Evolutionary conservation across 108 stramenopile genomes (phyloP).

Genomic region (Skeletonema costatum): DNA sequence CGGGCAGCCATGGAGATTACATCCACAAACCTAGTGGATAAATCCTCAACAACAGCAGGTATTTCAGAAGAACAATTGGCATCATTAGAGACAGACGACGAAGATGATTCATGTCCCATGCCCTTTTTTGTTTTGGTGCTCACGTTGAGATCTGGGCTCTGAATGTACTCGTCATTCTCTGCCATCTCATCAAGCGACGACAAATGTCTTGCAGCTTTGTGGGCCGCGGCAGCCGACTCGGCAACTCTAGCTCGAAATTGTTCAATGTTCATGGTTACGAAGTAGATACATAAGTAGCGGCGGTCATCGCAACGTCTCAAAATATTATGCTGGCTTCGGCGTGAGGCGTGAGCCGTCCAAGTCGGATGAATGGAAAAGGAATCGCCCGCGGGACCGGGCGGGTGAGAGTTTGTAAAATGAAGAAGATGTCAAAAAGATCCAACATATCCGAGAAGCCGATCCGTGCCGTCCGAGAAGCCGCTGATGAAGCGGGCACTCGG

Average conservation of each 20-base stretch:
- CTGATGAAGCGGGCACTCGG: no score
- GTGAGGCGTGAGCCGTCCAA: no score
- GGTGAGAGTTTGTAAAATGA: no score
- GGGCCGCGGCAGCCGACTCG: conserved; percentile 39
- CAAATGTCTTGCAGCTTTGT: conserved; percentile 27
- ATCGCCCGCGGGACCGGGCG: no score
- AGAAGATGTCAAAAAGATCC: no score
- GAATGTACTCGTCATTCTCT: conserved; percentile 40
- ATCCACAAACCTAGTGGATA: conserved; percentile 30
- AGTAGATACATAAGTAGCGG: no score
- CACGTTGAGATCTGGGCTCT: conserved; percentile 40
- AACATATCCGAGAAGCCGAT: no score
- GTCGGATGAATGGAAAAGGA: no score
- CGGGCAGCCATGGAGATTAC: conserved; percentile 28
- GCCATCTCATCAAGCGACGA: conserved; percentile 54
- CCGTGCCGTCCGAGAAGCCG: no score
- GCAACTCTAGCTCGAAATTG: conserved; percentile 7
- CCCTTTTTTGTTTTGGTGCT: conserved; percentile 16
- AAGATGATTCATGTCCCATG: background rate
- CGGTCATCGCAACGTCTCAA: no score
- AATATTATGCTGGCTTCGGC: no score
- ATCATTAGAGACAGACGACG: background rate
- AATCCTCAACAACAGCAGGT: conserved; percentile 17
- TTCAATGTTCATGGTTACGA: background rate
- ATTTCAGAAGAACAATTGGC: conserved; percentile 2